Conservation (phyloP, 257 asterid species). For the Mentha longifolia region DNA sequence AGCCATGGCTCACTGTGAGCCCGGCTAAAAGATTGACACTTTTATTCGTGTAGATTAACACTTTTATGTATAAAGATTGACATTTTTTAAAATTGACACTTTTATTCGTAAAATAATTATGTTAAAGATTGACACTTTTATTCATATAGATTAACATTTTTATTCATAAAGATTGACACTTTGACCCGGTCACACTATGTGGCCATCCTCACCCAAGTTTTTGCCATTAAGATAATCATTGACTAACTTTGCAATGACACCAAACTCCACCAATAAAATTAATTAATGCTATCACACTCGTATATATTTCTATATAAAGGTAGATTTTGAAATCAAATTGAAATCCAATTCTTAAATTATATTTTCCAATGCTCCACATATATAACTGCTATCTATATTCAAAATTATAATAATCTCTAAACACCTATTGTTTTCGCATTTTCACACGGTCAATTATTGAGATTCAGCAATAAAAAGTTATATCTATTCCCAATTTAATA, state of each 20-base stretch:
- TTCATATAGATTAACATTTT: too few species aligned
- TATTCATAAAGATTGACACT: too few species aligned
- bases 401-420: background rate
- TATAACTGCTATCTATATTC: background rate
- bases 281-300: background rate
- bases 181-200: too few species aligned
- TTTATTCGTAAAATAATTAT: too few species aligned
- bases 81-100: too few species aligned
- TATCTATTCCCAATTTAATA: background rate
- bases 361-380: background rate
- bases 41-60: too few species aligned
- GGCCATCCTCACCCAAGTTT: too few species aligned
- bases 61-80: too few species aligned
- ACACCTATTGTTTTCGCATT: constrained; percentile 26
- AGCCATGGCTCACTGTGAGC: too few species aligned
- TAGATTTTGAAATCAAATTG: background rate
- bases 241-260: background rate
- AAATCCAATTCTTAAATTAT: background rate
- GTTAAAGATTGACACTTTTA: too few species aligned
- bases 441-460: constrained; percentile 19
- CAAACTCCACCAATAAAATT: background rate
- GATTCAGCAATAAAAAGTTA: background rate
- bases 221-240: background rate
- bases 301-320: background rate
- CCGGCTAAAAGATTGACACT: too few species aligned